Conservation (phyloP, 2,329 filamentous ascomycete genomes). For the Annulohypoxylon truncatum region DNA sequence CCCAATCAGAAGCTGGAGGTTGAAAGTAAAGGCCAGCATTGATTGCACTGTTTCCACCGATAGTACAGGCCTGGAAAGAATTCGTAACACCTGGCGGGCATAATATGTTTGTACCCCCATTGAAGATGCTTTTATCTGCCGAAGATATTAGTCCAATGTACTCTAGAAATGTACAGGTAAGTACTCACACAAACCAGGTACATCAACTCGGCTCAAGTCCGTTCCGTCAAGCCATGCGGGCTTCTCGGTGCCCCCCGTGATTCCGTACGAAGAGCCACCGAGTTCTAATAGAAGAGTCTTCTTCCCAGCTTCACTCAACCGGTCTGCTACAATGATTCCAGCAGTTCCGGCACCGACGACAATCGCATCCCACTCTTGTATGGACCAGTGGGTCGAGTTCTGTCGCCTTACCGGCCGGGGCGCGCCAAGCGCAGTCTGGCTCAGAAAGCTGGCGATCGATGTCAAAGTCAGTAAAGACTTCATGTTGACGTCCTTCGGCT, state of each 20-base stretch:
- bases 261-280: slow-evolving; percentile 62
- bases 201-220: slow-evolving; percentile 62
- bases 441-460: slow-evolving; percentile 21
- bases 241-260: slow-evolving; percentile 59
- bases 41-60: slow-evolving; percentile 64
- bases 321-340: slow-evolving; percentile 63
- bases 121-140: slow-evolving; percentile 62
- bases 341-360: slow-evolving; percentile 63
- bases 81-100: slow-evolving; percentile 56
- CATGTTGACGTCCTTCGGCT: slow-evolving; percentile 28
- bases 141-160: slow-evolving; percentile 22
- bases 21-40: slow-evolving; percentile 66
- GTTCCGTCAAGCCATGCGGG: slow-evolving; percentile 62
- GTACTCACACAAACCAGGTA: slow-evolving; percentile 61
- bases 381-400: slow-evolving; percentile 42
- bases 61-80: slow-evolving; percentile 61
- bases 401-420: slow-evolving; percentile 19
- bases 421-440: slow-evolving; percentile 27
- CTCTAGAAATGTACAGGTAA: too few species aligned
- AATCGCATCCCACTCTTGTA: slow-evolving; percentile 52
- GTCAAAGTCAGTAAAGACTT: slow-evolving; percentile 27
- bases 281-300: slow-evolving; percentile 64
- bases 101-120: slow-evolving; percentile 53
- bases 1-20: slow-evolving; percentile 64
- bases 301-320: slow-evolving; percentile 63